These are phyloP conservation scores for Trichoderma harzianum DNA, from an alignment of 2,329 filamentous ascomycete genomes.

Conservation along the genomic window DNA sequence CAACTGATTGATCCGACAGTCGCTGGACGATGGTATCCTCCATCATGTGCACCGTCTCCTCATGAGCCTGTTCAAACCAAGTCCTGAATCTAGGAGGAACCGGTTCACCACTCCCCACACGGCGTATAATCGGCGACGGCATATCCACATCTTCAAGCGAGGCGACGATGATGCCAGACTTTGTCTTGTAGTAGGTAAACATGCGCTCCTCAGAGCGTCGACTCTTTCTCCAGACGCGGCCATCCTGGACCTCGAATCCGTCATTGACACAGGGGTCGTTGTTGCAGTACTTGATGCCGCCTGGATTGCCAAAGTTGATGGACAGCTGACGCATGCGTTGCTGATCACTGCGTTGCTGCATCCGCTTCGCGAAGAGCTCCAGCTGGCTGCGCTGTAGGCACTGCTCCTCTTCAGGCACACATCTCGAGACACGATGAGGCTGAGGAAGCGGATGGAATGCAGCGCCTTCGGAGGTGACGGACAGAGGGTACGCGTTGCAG, in stretches of 20 bases:
- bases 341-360: neutral
- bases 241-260: slow-evolving; percentile 22
- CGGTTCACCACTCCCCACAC: slow-evolving; percentile 14
- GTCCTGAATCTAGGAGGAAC: slow-evolving; percentile 9
- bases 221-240: slow-evolving; percentile 14
- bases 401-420: slow-evolving; percentile 21
- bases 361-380: neutral
- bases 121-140: slow-evolving; percentile 20
- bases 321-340: slow-evolving; percentile 5
- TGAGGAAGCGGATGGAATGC: neutral
- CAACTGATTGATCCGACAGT: slow-evolving; percentile 11
- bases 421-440: slow-evolving; percentile 23
- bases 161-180: slow-evolving; percentile 21
- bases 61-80: slow-evolving; percentile 19
- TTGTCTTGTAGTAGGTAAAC: slow-evolving; percentile 23
- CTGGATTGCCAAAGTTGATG: slow-evolving; percentile 24
- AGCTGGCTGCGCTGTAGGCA: slow-evolving; percentile 17
- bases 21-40: slow-evolving; percentile 20
- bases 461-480: slow-evolving; percentile 15
- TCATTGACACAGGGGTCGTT: slow-evolving; percentile 24
- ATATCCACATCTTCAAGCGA: slow-evolving; percentile 15
- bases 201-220: slow-evolving; percentile 17
- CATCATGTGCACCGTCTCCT: slow-evolving; percentile 17
- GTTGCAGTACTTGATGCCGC: slow-evolving; percentile 20
- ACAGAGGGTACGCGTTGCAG: slow-evolving; percentile 24